These are phyloP conservation scores for Uronychia setigera DNA, from an alignment of 73 alveolate species.

Conservation along the genomic window DNA sequence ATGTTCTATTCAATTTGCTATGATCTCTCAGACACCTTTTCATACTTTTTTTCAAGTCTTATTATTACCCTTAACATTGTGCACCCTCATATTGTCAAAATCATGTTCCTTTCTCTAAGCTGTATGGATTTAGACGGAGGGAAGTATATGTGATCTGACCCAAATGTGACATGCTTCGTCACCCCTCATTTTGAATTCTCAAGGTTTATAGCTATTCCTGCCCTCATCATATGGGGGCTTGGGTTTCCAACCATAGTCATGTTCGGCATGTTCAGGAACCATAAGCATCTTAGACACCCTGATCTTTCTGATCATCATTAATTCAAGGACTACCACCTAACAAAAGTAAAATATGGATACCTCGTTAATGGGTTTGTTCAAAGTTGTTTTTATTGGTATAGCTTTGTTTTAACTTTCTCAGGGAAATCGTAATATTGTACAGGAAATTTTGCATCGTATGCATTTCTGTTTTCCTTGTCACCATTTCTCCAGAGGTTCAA, in stretches of 20 bases:
- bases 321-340: background rate
- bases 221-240: background rate
- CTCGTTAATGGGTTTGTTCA: background rate
- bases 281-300: background rate
- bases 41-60: background rate
- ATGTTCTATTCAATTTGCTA: background rate
- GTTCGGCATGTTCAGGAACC: background rate
- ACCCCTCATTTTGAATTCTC: background rate
- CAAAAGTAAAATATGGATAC: background rate
- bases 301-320: background rate
- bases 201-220: background rate
- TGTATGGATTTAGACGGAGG: background rate
- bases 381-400: background rate
- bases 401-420: too few species aligned
- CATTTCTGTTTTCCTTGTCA: background rate
- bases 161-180: background rate
- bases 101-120: background rate
- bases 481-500: slow-evolving; percentile 7
- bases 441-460: background rate
- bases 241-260: background rate
- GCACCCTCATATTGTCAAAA: background rate
- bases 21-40: background rate
- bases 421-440: slow-evolving; percentile 3
- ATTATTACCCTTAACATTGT: background rate
- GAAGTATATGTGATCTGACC: background rate